Conservation (phyloP, 2,329 filamentous ascomycete genomes). For the Colletotrichum karsti region DNA sequence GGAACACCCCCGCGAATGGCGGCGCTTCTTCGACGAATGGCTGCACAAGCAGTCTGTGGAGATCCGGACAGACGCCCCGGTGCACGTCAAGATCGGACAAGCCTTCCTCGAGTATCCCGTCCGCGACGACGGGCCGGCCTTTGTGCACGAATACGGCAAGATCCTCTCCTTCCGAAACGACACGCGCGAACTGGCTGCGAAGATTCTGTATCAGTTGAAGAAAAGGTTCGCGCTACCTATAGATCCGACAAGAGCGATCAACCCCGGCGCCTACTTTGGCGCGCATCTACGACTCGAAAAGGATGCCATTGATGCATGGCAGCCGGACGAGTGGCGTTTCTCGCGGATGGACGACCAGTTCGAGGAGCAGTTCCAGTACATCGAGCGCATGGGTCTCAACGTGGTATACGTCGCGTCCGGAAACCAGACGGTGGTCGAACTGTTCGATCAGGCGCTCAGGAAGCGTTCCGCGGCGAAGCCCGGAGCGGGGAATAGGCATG, state of each 20-base stretch:
- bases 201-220: conserved; percentile 34
- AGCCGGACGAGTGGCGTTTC: conserved; percentile 39
- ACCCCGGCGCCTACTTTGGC: conserved; percentile 36
- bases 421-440: conserved; percentile 36
- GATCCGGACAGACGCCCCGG: conserved; percentile 22
- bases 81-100: conserved; percentile 40
- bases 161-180: conserved; percentile 41
- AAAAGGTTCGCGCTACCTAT: conserved; percentile 33
- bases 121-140: conserved; percentile 41
- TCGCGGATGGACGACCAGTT: conserved; percentile 41
- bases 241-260: conserved; percentile 35
- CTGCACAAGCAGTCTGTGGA: conserved; percentile 31
- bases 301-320: conserved; percentile 40
- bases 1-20: conserved; percentile 35
- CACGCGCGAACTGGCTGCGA: conserved; percentile 38
- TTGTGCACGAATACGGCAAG: conserved; percentile 43
- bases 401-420: conserved; percentile 41
- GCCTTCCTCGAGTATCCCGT: conserved; percentile 47
- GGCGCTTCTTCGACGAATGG: conserved; percentile 38
- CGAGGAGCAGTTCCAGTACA: conserved; percentile 36
- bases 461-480: background rate
- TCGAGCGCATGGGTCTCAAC: conserved; percentile 33
- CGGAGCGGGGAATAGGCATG: conserved; percentile 9
- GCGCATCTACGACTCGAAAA: conserved; percentile 41
- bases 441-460: conserved; percentile 32